phyloP scores from a whole-genome alignment of 352 stramenopile genomes.

The Pythium scleroteichum region DNA sequence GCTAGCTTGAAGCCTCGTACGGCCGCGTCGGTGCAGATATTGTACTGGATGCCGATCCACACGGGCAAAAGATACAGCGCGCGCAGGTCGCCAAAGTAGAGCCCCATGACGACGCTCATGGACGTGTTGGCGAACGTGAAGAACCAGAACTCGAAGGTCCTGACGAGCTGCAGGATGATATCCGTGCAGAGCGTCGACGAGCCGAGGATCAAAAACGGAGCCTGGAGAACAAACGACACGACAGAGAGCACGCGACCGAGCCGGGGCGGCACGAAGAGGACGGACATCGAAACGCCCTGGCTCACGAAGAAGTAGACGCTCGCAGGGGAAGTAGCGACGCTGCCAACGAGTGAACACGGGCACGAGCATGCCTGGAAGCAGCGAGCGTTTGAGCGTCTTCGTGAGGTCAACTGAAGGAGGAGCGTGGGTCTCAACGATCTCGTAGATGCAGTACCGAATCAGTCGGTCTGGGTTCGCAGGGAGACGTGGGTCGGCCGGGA shows the following conservation, averaged over 20 bases:
- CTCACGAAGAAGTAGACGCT: neutral
- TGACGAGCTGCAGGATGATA: conserved; percentile 4
- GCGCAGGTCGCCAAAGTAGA: conserved; percentile 12
- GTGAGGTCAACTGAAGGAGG: conserved; percentile 2
- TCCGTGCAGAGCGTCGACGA: neutral
- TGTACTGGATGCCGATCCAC: conserved; percentile 23
- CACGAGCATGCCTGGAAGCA: neutral
- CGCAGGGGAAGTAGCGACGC: neutral
- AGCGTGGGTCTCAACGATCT: neutral
- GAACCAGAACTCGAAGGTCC: conserved; percentile 22
- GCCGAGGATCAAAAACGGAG: conserved; percentile 4
- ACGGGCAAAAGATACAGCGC: conserved; percentile 4
- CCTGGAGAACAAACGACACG: neutral
- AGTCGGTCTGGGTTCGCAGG: neutral
- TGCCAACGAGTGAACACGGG: conserved; percentile 6
- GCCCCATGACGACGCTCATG: conserved; percentile 11
- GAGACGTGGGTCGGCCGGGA: neutral
- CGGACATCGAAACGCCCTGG: neutral
- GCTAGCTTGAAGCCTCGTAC: conserved; percentile 9
- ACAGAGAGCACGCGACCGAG: conserved; percentile 1
- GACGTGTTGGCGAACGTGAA: conserved; percentile 21
- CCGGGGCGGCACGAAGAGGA: conserved; percentile 2
- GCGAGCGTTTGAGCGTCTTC: conserved; percentile 9
- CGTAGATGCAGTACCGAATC: conserved; percentile 16
- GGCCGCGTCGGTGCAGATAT: conserved; percentile 22